Evolutionary conservation across 345 rosid species (phyloP), one percentile per base, ranked within the genome.

Genomic region (Bruguiera parviflora): DNA sequence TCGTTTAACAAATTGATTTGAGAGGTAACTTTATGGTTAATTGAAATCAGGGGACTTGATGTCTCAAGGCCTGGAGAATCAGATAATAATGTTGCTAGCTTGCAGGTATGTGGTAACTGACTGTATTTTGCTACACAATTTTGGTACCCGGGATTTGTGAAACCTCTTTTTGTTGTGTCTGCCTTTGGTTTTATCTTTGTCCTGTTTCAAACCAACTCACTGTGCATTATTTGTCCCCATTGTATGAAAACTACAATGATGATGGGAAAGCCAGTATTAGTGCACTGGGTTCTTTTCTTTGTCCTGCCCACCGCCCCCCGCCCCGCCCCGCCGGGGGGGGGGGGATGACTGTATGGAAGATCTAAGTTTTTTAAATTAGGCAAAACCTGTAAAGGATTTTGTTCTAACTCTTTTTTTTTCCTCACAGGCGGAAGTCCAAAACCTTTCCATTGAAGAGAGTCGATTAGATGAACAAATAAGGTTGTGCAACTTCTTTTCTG

Each of bases 11-110:
- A 68, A 89, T 92, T 86, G 97, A 96, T 79, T 89, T 65, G 63
- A 24, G 71, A 69, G 63, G 55, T 55, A 56, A 71, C 74, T 65
- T 28, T 67, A 65, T 55, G 7, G 24, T 73, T 75, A 39, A 63
- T 80, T 71, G 66, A 49, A 53, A 61, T 71, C 69, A 92, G 99
- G 90, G 99, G 99, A 61, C 88, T 88, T 56, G 96, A 89, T 70
- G 92, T 89, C 71, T 81, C 96, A 77, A 85, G 87, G 76, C 92
- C 96, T 46, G 96, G 97, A 61, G 96, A 92, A 71, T 77, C 78
- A 58, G 86, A 82, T 39, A 96, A 88, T 63, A 92, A 66, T 82
- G 85, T 87, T 75, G 73, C 88, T 58, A 83, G 84, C 71, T 79
- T 95, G 77, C 96, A 95, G 99, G 99, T 91, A 83, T 60, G 25